These are phyloP conservation scores for Dendrobium officinale DNA, from an alignment of 106 monocot species.

Conservation along the genomic window DNA sequence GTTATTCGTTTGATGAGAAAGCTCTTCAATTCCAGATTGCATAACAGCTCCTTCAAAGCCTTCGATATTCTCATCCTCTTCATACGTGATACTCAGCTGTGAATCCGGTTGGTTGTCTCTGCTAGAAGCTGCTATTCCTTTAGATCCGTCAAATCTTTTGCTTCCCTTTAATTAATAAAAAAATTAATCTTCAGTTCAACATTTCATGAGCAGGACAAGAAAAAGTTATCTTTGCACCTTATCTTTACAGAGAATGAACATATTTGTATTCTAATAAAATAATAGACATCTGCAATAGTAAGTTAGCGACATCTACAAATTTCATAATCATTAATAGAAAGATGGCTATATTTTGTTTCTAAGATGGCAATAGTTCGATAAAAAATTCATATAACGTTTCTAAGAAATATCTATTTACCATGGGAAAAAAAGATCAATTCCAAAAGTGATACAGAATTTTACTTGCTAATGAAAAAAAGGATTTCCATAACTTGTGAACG, in stretches of 20 bases:
- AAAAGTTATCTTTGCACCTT: background rate
- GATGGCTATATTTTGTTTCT: background rate
- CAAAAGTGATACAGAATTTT: background rate
- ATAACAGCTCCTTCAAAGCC: conserved; percentile 25
- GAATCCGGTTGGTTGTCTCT: conserved; percentile 29
- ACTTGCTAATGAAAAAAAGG: background rate
- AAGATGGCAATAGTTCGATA: background rate
- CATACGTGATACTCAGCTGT: conserved; percentile 31
- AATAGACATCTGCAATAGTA: background rate
- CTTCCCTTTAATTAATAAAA: conserved; percentile 40
- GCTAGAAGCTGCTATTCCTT: conserved; percentile 9
- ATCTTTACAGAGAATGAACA: background rate
- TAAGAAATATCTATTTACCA: background rate
- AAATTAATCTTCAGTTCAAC: background rate
- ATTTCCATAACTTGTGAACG: background rate
- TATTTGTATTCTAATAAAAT: background rate
- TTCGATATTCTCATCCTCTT: conserved; percentile 46
- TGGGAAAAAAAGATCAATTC: background rate
- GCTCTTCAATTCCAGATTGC: conserved; percentile 26
- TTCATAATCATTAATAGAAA: background rate
- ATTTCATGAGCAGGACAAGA: background rate
- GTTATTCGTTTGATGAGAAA: conserved; percentile 42
- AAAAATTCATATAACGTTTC: background rate
- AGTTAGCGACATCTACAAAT: background rate
- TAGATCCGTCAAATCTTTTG: conserved; percentile 34